Evolutionary conservation across 495 filamentous ascomycete species (phyloP).

Genomic region (Neurospora africana): DNA sequence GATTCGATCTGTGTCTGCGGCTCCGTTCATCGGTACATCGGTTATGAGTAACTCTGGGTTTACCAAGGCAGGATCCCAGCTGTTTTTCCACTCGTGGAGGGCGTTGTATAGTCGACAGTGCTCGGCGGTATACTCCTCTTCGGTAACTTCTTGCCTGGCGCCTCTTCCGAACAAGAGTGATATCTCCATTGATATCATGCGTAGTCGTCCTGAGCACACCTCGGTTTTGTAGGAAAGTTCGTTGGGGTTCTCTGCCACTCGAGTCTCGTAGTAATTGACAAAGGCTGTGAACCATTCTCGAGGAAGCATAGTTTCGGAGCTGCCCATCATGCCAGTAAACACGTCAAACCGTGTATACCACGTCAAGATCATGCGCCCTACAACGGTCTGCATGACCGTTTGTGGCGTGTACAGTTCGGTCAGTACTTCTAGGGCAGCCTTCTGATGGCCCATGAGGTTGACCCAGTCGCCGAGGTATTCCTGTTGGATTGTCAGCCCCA

Average conservation of each 20-base stretch:
- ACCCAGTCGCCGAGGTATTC: slow-evolving; percentile 93
- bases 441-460: slow-evolving; percentile 85
- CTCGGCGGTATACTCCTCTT: slow-evolving; percentile 53
- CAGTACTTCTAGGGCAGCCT: slow-evolving; percentile 74
- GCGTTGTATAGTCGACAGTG: slow-evolving; percentile 45
- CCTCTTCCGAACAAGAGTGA: slow-evolving; percentile 66
- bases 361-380: slow-evolving; percentile 58
- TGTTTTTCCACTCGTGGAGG: slow-evolving; percentile 45
- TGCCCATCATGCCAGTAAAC: slow-evolving; percentile 71
- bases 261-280: slow-evolving; percentile 50
- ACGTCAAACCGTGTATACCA: slow-evolving; percentile 93
- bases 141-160: slow-evolving; percentile 48
- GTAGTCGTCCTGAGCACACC: slow-evolving; percentile 50
- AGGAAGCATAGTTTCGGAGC: slow-evolving; percentile 59
- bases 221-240: slow-evolving; percentile 57
- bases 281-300: slow-evolving; percentile 70
- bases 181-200: slow-evolving; percentile 72
- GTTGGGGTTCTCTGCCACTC: slow-evolving; percentile 48
- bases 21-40: slow-evolving; percentile 40
- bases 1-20: slow-evolving; percentile 50
- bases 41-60: slow-evolving; percentile 48
- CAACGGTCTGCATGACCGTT: slow-evolving; percentile 57
- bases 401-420: slow-evolving; percentile 68
- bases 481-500: slow-evolving; percentile 34
- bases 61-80: slow-evolving; percentile 47